A percentile compares a stretch with the other conserved stretches of the same genome.
These are phyloP conservation scores for Chrysoporthe deuterocubensis DNA, from an alignment of 2,329 filamentous ascomycete genomes.

Conservation along the genomic window DNA sequence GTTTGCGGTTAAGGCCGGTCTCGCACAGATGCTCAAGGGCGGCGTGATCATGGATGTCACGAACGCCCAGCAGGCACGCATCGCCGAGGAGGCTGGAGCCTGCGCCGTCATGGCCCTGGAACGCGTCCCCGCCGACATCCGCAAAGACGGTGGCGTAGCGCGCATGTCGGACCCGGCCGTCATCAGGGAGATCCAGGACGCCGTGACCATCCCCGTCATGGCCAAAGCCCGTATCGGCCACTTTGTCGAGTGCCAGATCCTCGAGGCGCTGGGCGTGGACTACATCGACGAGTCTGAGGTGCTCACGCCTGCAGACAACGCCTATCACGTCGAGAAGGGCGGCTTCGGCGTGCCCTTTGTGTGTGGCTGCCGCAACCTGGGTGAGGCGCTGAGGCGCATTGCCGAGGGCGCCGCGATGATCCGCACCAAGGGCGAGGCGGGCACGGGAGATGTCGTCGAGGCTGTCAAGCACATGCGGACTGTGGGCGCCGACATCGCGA, in stretches of 20 bases:
- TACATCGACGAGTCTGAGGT: slow-evolving; percentile 99
- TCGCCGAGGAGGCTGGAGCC: slow-evolving; percentile 95
- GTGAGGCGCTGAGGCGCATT: slow-evolving; percentile 89
- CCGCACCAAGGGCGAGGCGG: slow-evolving; percentile 96
- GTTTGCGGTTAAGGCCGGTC: slow-evolving; percentile 91
- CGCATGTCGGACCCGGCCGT: slow-evolving; percentile 95
- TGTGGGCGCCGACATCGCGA: slow-evolving; percentile 79
- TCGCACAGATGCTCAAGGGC: slow-evolving; percentile 98
- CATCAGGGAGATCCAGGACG: slow-evolving; percentile 93
- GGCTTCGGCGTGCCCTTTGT: slow-evolving; percentile 87
- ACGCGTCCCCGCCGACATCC: slow-evolving; percentile 95
- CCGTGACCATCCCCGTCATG: slow-evolving; percentile 98
- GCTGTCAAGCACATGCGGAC: slow-evolving; percentile 93
- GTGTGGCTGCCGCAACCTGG: slow-evolving; percentile 92
- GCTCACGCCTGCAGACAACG: slow-evolving; percentile 88
- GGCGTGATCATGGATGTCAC: slow-evolving; percentile 99
- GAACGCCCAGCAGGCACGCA: slow-evolving; percentile 89
- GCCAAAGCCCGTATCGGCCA: slow-evolving; percentile 98
- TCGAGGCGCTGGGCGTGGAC: slow-evolving; percentile 92
- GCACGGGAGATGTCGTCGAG: slow-evolving; percentile 95
- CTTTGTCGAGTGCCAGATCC: slow-evolving; percentile 97
- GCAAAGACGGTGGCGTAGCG: slow-evolving; percentile 87
- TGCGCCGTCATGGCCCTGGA: slow-evolving; percentile 98
- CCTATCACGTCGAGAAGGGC: slow-evolving; percentile 90
- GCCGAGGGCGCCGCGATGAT: slow-evolving; percentile 98